Conservation (phyloP, 169 alveolate genomes). For the Eimeria acervulina region DNA sequence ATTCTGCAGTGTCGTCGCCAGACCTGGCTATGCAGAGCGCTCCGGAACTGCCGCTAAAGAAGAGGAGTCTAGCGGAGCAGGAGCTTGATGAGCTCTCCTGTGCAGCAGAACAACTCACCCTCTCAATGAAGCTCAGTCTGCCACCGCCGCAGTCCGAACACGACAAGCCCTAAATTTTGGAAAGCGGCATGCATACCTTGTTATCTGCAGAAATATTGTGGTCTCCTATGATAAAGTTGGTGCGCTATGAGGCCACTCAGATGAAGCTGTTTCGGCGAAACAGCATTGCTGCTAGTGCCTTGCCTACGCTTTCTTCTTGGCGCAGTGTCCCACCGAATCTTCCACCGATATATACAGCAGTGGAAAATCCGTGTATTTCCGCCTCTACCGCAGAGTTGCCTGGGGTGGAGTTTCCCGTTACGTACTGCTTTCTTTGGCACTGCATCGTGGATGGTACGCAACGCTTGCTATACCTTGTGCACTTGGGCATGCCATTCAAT, state of each 20-base stretch:
- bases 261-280: neutral
- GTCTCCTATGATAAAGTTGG: neutral
- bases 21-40: constrained; percentile 17
- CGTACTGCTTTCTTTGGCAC: neutral
- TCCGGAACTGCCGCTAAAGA: neutral
- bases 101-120: constrained; percentile 64
- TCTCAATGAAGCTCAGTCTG: constrained; percentile 44
- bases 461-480: neutral
- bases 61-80: constrained; percentile 51
- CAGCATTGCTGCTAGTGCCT: neutral
- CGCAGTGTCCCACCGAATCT: neutral
- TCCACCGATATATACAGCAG: neutral
- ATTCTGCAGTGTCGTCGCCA: constrained; percentile 17
- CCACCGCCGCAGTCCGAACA: constrained; percentile 62
- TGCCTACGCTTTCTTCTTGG: neutral
- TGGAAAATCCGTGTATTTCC: neutral
- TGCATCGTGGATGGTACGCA: neutral
- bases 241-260: neutral
- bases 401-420: neutral
- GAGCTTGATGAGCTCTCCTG: constrained; percentile 67
- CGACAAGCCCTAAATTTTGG: neutral
- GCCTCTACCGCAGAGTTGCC: neutral
- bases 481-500: neutral
- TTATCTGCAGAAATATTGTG: neutral
- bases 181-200: neutral